Conservation (phyloP, 108 stramenopile species). For the Cyclostephanos invisitatus region DNA sequence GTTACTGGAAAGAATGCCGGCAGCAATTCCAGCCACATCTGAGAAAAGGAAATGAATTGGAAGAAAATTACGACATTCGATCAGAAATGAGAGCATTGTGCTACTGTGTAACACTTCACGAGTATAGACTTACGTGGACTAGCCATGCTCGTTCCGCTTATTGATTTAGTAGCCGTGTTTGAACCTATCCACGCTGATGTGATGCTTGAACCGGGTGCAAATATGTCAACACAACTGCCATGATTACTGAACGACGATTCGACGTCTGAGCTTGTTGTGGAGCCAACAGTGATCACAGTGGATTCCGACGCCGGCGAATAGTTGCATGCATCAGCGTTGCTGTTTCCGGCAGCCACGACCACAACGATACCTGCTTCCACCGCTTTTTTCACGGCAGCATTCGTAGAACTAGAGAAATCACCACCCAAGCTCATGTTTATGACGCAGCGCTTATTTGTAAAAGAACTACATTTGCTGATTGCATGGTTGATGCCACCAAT, state of each 20-base stretch:
- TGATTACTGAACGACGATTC: slow-evolving; percentile 7
- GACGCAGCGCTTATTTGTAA: not conserved
- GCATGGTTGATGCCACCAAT: not conserved
- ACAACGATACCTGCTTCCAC: slow-evolving; percentile 6
- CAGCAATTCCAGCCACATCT: slow-evolving; percentile 13
- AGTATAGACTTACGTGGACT: not conserved
- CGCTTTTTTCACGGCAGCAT: not conserved
- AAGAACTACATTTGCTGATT: not conserved
- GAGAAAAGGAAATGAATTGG: not conserved
- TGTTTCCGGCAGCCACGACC: slow-evolving; percentile 4
- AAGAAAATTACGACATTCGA: not conserved
- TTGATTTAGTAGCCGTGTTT: not conserved
- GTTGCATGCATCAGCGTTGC: not conserved
- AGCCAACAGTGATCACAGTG: not conserved
- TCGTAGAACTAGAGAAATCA: not conserved
- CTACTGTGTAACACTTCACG: too few relatives aligned
- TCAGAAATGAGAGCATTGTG: not conserved
- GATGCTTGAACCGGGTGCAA: slow-evolving; percentile 1
- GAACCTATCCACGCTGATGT: not conserved
- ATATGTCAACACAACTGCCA: not conserved
- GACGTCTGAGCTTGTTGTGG: not conserved
- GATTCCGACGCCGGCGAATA: slow-evolving; percentile 2
- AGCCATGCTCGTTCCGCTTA: slow-evolving; percentile 12
- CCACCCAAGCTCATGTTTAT: slow-evolving; percentile 6
- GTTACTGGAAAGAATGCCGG: not conserved